Evolutionary conservation across 176 grass and related monocot species (phyloP), one percentile per base, ranked within the genome.

Genomic region (Dactylis glomerata): DNA sequence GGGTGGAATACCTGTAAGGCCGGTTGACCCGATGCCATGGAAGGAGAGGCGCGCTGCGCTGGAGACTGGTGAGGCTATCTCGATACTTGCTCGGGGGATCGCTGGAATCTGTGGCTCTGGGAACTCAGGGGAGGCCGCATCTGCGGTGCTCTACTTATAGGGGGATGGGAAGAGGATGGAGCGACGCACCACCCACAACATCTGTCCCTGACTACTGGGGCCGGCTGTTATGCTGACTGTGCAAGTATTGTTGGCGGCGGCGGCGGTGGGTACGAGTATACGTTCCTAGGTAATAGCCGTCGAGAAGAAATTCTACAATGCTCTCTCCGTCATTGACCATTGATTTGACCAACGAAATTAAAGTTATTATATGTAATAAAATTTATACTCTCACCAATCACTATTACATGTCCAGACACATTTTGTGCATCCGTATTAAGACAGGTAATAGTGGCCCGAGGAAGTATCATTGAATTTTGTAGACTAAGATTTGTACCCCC

Each of bases 11-110:
- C 87, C 87, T 88, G 75, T 49, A 72, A 5, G 67, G 44, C 74
- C 44, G 74, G 67, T 55, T 86, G 64, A 56, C 68, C 80, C 44
- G 88, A 79, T 77, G 88, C 88, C 88, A 90, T 90, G 62, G 51
- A 15, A 20, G 19, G 47, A 16, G 47, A 71, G 11, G 70, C 51
- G 77, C 28, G 77, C 70, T 69, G 61, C 61, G 28, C 61, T 77
- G 62, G 77, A 79, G 65, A 44, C 45, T 71, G 73, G 8, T 88
- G 38, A 27, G 37, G 52, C 22, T 42, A 45, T 54, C 61, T 38
- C 12, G n/a, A 63, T 50, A 46, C 70, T 73, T 34, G 57, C 32
- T 1, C 15, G 23, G 54, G 19, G 45, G 71, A 3, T 28, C 45
- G n/a, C 81, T 75, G 37, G 23, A 78, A 31, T 57, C 51, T 41